phyloP scores from a whole-genome alignment of 2,329 filamentous ascomycete genomes.

The Fonsecaea monophora region DNA sequence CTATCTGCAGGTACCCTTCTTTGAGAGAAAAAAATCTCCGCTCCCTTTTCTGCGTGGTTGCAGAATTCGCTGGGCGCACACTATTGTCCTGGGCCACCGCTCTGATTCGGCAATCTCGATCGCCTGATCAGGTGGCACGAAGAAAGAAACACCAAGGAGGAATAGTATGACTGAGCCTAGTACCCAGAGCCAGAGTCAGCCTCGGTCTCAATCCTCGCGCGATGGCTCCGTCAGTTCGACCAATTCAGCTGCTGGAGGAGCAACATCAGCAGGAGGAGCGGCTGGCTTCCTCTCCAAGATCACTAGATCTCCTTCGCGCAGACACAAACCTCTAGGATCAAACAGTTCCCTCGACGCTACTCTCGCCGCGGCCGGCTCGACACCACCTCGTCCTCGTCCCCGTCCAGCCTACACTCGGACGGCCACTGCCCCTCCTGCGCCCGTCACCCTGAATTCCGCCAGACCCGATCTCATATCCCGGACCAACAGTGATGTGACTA shows the following conservation, averaged over 20 bases:
- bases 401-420: slow-evolving; percentile 31
- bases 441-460: slow-evolving; percentile 25
- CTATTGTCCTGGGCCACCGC: slow-evolving; percentile 14
- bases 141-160: slow-evolving; percentile 7
- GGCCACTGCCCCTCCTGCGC: slow-evolving; percentile 32
- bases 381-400: slow-evolving; percentile 30
- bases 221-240: slow-evolving; percentile 32
- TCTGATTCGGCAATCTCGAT: slow-evolving; percentile 25
- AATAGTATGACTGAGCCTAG: slow-evolving; percentile 34
- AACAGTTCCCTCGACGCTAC: slow-evolving; percentile 35
- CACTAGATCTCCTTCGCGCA: slow-evolving; percentile 37
- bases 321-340: slow-evolving; percentile 37
- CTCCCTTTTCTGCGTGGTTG: slow-evolving; percentile 29
- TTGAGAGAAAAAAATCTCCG: slow-evolving; percentile 9
- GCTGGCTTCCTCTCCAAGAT: slow-evolving; percentile 39
- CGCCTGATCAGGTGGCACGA: slow-evolving; percentile 24
- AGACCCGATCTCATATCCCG: slow-evolving; percentile 28
- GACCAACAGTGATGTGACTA: slow-evolving; percentile 33
- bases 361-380: slow-evolving; percentile 22
- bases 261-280: slow-evolving; percentile 16
- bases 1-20: slow-evolving; percentile 27
- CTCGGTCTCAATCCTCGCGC: slow-evolving; percentile 22
- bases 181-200: slow-evolving; percentile 8
- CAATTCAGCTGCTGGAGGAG: slow-evolving; percentile 31
- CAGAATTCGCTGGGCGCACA: slow-evolving; percentile 25